Evolutionary conservation across 345 rosid genomes (phyloP).

Genomic region (Linum trigynum): DNA sequence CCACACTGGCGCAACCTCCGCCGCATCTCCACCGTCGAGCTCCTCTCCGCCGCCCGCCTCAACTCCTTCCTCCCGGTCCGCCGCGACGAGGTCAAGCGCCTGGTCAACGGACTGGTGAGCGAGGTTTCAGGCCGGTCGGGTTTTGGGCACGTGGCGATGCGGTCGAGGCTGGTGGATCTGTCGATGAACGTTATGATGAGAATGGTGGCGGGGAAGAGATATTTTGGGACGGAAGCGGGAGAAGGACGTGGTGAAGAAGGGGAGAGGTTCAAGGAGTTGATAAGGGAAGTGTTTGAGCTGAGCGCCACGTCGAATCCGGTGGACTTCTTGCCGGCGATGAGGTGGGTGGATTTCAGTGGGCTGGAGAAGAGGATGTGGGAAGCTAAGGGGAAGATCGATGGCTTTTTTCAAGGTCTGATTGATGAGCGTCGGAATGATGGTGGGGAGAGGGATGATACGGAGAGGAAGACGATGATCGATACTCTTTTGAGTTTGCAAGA

Average conservation of each 20-base stretch:
- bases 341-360: not conserved
- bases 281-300: not conserved
- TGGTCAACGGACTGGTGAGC: not conserved
- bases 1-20: conserved; percentile 24
- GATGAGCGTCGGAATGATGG: no score
- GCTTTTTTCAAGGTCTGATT: no score
- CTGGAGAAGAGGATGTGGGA: no score
- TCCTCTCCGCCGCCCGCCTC: conserved; percentile 20
- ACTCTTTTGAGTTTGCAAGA: conserved; percentile 8
- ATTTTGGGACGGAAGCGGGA: no score
- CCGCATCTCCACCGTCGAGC: conserved; percentile 19
- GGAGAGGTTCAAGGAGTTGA: not conserved
- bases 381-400: no score
- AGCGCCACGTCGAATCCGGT: conserved; percentile 7
- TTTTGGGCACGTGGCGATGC: no score
- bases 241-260: not conserved
- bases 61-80: conserved; percentile 9
- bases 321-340: conserved; percentile 9
- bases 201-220: not conserved
- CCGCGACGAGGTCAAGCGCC: not conserved
- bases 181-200: conserved; percentile 11
- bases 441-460: conserved; percentile 1
- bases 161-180: not conserved
- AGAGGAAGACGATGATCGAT: conserved; percentile 10
- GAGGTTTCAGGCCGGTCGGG: no score